Percentiles rank a stretch among this genome's conserved stretches.
phyloP scores from a whole-genome alignment of 228 moss, liverwort and hornwort species.

The Sphagnum magellanicum region DNA sequence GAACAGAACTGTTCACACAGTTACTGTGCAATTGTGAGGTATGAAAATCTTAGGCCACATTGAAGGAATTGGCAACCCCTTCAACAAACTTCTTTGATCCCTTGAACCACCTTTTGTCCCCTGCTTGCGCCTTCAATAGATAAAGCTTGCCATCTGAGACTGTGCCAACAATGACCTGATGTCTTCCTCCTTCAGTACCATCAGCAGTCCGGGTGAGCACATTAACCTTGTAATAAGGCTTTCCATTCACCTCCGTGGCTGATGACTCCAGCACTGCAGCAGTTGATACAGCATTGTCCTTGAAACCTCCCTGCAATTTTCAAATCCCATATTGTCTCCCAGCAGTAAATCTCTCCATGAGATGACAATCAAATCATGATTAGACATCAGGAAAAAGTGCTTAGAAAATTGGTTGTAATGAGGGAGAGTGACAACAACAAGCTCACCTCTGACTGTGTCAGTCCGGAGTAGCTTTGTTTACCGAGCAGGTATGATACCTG shows the following conservation, averaged over 20 bases:
- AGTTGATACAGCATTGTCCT: conserved; percentile 45
- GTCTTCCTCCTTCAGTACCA: conserved; percentile 93
- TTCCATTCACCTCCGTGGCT: conserved; percentile 43
- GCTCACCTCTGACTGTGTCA: conserved; percentile 63
- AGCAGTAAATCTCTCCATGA: no score
- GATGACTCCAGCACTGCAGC: conserved; percentile 52
- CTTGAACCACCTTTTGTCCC: conserved; percentile 99
- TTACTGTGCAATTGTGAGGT: no score
- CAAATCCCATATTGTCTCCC: background rate
- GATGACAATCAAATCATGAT: no score
- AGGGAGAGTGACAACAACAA: no score
- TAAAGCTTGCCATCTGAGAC: conserved; percentile 68
- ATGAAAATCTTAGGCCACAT: conserved; percentile 23
- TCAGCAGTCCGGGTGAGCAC: conserved; percentile 97
- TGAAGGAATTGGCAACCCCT: conserved; percentile 72
- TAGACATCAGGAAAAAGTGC: no score
- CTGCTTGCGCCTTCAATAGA: conserved; percentile 88
- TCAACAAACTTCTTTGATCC: conserved; percentile 77
- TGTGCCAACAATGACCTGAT: conserved; percentile 76
- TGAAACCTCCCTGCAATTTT: conserved; percentile 62
- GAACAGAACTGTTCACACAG: no score
- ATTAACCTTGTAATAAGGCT: conserved; percentile 56
- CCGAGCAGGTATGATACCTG: conserved; percentile 81
- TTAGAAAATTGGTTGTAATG: no score
- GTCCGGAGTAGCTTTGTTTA: conserved; percentile 65